Evolutionary conservation across 192 early-diverging fungal genomes (phyloP), one percentile per base, ranked within the genome.

Genomic region (Entophlyctis helioformis): DNA sequence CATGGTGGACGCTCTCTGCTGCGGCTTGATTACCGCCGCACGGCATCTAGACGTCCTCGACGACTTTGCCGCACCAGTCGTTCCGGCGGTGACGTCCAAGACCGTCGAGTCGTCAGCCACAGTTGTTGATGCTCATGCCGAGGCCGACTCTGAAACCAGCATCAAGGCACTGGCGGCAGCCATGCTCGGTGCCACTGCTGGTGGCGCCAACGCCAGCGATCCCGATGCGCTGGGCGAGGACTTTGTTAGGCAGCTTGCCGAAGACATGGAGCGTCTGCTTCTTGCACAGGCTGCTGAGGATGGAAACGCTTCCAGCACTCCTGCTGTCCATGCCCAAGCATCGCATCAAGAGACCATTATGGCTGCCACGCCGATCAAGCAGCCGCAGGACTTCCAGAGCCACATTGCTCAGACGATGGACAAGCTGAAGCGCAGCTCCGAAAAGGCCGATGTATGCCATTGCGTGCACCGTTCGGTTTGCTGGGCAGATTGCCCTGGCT

Each of bases 321-420:
- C 46, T 5, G 51, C 48, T 21, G 21, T 50, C 15, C 34, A 49
- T 24, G 16, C 32, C 53, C 12, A 26, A 21, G 26, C 5, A 10
- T 7, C 38, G 26, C 11, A 19, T 7, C 7, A 10, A 5, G 3
- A 28, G 46, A 72, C 32, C 81, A 86, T 33, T 79, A 79, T 5
- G 19, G 18, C 36, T 15, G n/a, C 35, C 11, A 1, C 25, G 27
- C n/a, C 33, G 23, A 33, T 25, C 23, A 10, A 21, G 0, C 13
- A 20, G 8, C 45, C 44, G 23, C 42, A 51, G 42, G 50, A 18
- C 36, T 97, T 97, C 72, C 88, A 95, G 54, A 82, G 88, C 48
- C 80, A 74, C 31, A 89, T 97, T 49, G 76, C 80, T 36, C 74
- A 87, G 36, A 97, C 93, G 11, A 82, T 97, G 75, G 76, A 76